A percentile compares a stretch with the other conserved stretches of the same genome.
These are phyloP conservation scores for sorghum (Sorghum bicolor) DNA, from an alignment of 176 grass and related monocot species.

Conservation along the genomic window Sorghum_bicolor_NCBIv3 NC_012879.2:12291001-12291500, in stretches of 20 bases:
- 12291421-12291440: not conserved
- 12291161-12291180: not conserved
- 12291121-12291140: not conserved
- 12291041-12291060: not conserved
- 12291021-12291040: not conserved
- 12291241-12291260: not conserved
- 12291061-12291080: not conserved
- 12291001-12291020: not conserved
- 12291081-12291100: not conserved
- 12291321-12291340: not conserved
- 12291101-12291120: not conserved
- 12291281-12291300: not conserved
- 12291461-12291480: not conserved
- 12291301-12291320: not conserved
- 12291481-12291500: not conserved
- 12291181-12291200: not conserved
- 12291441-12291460: not conserved
- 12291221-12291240: not conserved
- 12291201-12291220: not conserved
- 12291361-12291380: not conserved
- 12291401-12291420: not conserved
- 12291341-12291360: not conserved
- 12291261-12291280: not conserved
- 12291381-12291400: not conserved
- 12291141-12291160: not conserved